A percentile compares a stretch with the other conserved stretches of the same genome.
These are phyloP conservation scores for Neurospora sp. DNA, from an alignment of 495 filamentous ascomycete species.

Conservation along the genomic window DNA sequence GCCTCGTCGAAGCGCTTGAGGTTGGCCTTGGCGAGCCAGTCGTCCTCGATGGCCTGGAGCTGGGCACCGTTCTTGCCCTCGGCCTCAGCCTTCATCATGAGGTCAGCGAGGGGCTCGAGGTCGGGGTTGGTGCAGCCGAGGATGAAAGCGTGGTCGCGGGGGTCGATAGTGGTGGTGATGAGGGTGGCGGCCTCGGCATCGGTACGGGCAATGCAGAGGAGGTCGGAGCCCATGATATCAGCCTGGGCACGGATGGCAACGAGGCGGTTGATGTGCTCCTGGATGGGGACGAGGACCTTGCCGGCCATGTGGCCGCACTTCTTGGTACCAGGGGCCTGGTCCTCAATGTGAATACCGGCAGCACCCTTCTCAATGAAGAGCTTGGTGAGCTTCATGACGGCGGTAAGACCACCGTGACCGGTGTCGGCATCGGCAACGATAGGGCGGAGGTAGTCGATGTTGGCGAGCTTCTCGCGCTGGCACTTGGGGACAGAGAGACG, in stretches of 20 bases:
- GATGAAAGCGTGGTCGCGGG: constrained; percentile 90
- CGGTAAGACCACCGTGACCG: constrained; percentile 91
- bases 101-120: constrained; percentile 74
- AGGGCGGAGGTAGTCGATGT: constrained; percentile 88
- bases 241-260: constrained; percentile 96
- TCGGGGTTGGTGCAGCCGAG: constrained; percentile 77
- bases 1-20: constrained; percentile 89
- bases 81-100: constrained; percentile 80
- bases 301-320: constrained; percentile 99
- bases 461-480: constrained; percentile 62
- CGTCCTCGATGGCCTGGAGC: constrained; percentile 87
- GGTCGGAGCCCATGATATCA: constrained; percentile 93
- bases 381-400: constrained; percentile 98
- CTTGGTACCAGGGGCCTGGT: constrained; percentile 96
- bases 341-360: constrained; percentile 96
- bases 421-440: constrained; percentile 98
- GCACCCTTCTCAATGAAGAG: constrained; percentile 95
- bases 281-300: constrained; percentile 94
- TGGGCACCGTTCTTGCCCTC: constrained; percentile 70
- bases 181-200: constrained; percentile 97
- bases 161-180: constrained; percentile 92
- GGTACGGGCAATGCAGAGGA: constrained; percentile 84
- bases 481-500: constrained; percentile 68
- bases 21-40: constrained; percentile 71
- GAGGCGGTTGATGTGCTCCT: constrained; percentile 95